phyloP scores from a whole-genome alignment of 1,139 yeast genomes.

The Eremothecium cymbalariae region DNA sequence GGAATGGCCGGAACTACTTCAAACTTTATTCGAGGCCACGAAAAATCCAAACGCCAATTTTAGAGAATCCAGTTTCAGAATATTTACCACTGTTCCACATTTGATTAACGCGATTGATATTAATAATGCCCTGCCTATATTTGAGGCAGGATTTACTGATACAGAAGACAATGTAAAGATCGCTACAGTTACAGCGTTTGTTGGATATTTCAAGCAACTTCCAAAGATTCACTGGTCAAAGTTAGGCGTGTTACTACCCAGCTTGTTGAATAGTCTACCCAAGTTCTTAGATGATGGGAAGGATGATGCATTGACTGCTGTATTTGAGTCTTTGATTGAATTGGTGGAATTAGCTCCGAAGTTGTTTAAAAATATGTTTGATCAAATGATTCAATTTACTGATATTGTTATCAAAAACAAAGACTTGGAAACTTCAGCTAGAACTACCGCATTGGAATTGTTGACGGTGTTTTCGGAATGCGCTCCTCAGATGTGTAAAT shows the following conservation, averaged over 20 bases:
- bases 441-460: slow-evolving; percentile 82
- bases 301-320: slow-evolving; percentile 73
- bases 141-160: slow-evolving; percentile 75
- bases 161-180: slow-evolving; percentile 73
- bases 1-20: slow-evolving; percentile 72
- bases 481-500: slow-evolving; percentile 91
- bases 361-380: slow-evolving; percentile 84
- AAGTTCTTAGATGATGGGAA: slow-evolving; percentile 72
- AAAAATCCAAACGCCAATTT: slow-evolving; percentile 57
- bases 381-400: slow-evolving; percentile 76
- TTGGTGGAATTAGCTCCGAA: slow-evolving; percentile 91
- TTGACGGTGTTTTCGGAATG: slow-evolving; percentile 86
- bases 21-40: slow-evolving; percentile 64
- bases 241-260: slow-evolving; percentile 73
- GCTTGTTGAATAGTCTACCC: slow-evolving; percentile 77
- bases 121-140: slow-evolving; percentile 56
- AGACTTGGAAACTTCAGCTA: slow-evolving; percentile 68
- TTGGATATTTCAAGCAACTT: slow-evolving; percentile 73
- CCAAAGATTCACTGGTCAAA: slow-evolving; percentile 73
- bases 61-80: slow-evolving; percentile 87
- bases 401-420: slow-evolving; percentile 72
- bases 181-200: slow-evolving; percentile 88
- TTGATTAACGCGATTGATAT: slow-evolving; percentile 55
- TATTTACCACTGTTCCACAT: slow-evolving; percentile 77
- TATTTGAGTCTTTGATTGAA: slow-evolving; percentile 83